Base-by-base conservation (phyloP, 495 filamentous ascomycete genomes). In the Tuber aestivum region DNA sequence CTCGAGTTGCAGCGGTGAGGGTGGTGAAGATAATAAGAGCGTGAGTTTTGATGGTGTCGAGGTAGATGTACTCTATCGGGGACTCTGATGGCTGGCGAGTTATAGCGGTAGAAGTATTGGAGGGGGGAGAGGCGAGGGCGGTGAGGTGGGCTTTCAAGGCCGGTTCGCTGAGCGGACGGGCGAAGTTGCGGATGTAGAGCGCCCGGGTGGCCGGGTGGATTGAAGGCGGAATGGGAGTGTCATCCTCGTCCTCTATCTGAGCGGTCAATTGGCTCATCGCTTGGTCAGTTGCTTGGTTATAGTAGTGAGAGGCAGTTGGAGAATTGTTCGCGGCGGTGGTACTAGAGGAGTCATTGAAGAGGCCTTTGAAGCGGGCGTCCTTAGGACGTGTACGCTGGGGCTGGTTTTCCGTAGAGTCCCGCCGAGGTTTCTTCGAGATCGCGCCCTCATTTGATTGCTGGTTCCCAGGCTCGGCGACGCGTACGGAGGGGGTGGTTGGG, bases 101-200 rank as follows among this genome's bases (percentile, higher is more conserved):
- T n/a, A 69, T 73, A 23, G 41, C 50, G 1, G 68, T n/a, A 27
- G 83, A 16, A 86, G 81, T 48, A 83, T 73, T 18, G 56, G 44
- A 86, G 8, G 89, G 87, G 2, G 90, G 84, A 2, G 91, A 86
- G 21, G 92, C 93, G 48, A 97, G 87, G 23, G 86, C 83, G 41
- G 88, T 76, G 37, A 99, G 85, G 80, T 97, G 91, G 0, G 87
- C 86, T 74, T 88, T 88, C 9, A 99, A 87, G 1, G 85, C 82
- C 8, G 81, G 81, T 3, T 88, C 87, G 76, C 92, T 92, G 14
- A 99, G 86, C 23, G 95, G 95, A 65, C 95, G 89, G 90, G 96
- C 94, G 69, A 99, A 88, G 79, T 97, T 90, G 80, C 91, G 91
- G 81, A 99, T 96, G 85, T 97, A 99, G 70, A 99, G 86, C 61